A percentile compares a stretch with the other conserved stretches of the same genome.
Evolutionary conservation across 805 yeast species (phyloP).

Genomic region (Kodamaea laetipori): DNA sequence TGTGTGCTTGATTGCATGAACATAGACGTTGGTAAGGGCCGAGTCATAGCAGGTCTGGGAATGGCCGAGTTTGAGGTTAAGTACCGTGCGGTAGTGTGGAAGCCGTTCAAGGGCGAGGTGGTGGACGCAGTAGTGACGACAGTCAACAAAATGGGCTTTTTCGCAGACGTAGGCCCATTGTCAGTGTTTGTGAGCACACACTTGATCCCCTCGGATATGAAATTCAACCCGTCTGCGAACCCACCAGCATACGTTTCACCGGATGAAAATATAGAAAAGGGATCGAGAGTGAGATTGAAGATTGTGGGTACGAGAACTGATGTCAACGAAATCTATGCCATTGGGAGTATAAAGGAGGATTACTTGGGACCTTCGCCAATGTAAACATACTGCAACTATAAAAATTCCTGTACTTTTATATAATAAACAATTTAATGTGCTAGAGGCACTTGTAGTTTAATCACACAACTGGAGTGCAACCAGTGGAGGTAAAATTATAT

Average conservation of each 20-base stretch:
- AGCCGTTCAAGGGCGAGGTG: slow-evolving; percentile 98
- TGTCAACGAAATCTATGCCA: slow-evolving; percentile 95
- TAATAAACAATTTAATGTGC: slow-evolving; percentile 1
- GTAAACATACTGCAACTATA: slow-evolving; percentile 19
- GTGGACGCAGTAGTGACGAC: slow-evolving; percentile 95
- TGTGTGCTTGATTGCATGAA: slow-evolving; percentile 94
- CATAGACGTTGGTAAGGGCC: slow-evolving; percentile 93
- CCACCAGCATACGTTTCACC: slow-evolving; percentile 98
- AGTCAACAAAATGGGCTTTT: slow-evolving; percentile 92
- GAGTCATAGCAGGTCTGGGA: slow-evolving; percentile 87
- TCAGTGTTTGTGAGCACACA: slow-evolving; percentile 94
- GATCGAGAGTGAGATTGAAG: slow-evolving; percentile 89
- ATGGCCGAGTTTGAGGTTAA: slow-evolving; percentile 96
- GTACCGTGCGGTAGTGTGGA: slow-evolving; percentile 96
- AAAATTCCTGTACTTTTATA: slow-evolving; percentile 4
- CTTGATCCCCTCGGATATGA: slow-evolving; percentile 91
- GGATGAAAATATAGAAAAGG: slow-evolving; percentile 93
- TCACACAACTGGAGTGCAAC: too few relatives aligned
- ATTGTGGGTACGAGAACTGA: slow-evolving; percentile 97
- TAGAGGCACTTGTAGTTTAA: too few relatives aligned
- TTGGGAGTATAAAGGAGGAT: slow-evolving; percentile 97
- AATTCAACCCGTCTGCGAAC: slow-evolving; percentile 89
- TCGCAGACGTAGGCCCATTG: slow-evolving; percentile 97
- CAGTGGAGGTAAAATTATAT: too few relatives aligned
- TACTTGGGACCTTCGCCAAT: slow-evolving; percentile 79